phyloP scores from a whole-genome alignment of 495 filamentous ascomycete genomes.

The Hypomontagnella monticulosa region DNA sequence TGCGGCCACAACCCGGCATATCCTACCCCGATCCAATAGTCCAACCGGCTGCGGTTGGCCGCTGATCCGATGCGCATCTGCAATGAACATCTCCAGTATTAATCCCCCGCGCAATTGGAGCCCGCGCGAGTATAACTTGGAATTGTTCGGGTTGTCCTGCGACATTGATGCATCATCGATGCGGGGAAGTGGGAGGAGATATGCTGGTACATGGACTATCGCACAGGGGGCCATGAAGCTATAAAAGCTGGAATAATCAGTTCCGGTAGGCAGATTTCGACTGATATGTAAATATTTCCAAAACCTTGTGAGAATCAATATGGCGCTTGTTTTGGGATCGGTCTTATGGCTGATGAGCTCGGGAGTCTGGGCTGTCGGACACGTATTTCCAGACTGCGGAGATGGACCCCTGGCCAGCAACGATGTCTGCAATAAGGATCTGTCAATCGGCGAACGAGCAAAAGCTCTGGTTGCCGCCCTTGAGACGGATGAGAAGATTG shows the following conservation, averaged over 20 bases:
- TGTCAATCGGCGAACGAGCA: conserved; percentile 32
- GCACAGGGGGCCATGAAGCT: conserved; percentile 21
- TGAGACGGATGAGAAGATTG: conserved; percentile 58
- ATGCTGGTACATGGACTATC: conserved; percentile 27
- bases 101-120: conserved; percentile 19
- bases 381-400: conserved; percentile 39
- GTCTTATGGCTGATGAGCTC: conserved; percentile 30
- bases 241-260: conserved; percentile 19
- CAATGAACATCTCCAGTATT: conserved; percentile 8
- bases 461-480: conserved; percentile 32
- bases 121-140: conserved; percentile 6
- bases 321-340: conserved; percentile 24
- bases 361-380: conserved; percentile 30
- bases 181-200: conserved; percentile 34
- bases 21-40: conserved; percentile 12
- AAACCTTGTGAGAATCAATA: neutral
- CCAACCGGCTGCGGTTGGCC: conserved; percentile 10
- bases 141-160: conserved; percentile 13
- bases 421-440: conserved; percentile 37
- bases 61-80: conserved; percentile 25
- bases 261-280: neutral
- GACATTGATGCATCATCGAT: conserved; percentile 30
- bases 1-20: conserved; percentile 22
- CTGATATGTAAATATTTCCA: too few relatives aligned
- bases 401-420: conserved; percentile 38